Evolutionary conservation across 495 filamentous ascomycete species (phyloP), one percentile per base, ranked within the genome.

Genomic region (Astrothelium subdiscretum): DNA sequence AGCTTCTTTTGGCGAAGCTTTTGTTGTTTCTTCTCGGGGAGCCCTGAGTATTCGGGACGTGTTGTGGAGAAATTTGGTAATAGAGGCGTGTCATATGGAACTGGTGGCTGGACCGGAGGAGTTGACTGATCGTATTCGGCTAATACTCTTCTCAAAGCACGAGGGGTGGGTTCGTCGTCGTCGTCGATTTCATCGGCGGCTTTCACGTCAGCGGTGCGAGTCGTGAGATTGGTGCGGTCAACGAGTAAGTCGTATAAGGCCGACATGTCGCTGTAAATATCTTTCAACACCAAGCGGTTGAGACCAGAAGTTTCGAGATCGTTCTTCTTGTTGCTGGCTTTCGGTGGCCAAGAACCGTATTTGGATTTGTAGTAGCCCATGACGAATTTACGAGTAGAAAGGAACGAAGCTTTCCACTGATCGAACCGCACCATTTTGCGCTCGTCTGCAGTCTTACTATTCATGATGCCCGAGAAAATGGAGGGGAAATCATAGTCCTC

Each of bases 301-400:
- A 98, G 79, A 3, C 94, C 94, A 63, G 75, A 83, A 66, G 90
- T 90, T 20, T 88, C 87, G 54, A 95, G 94, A 12, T 86, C 80
- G 68, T 96, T 96, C 79, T 96, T 96, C 78, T 96, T 97, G 42
- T 85, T 59, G 58, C 79, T 83, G 0, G 90, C 91, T 71, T 92
- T 94, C 38, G 95, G 94, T 22, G 95, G 92, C 94, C 94, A 98
- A 59, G 87, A 85, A 42, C 95, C 95, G 70, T 95, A 95, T 58
- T 83, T 81, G 57, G 84, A 74, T 68, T 91, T 91, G 73, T 94
- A 95, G 74, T 90, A 88, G 58, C 78, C 76, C 58, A 96, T 77
- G 18, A 88, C 80, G 64, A 88, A 87, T 61, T 83, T 86, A 38
- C 90, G 82, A 79, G 91, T 88, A 29, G 83, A 79, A 52, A 80